These are phyloP conservation scores for Euphrasia confusa DNA, from an alignment of 257 asterid species.

Conservation along the genomic window DNA sequence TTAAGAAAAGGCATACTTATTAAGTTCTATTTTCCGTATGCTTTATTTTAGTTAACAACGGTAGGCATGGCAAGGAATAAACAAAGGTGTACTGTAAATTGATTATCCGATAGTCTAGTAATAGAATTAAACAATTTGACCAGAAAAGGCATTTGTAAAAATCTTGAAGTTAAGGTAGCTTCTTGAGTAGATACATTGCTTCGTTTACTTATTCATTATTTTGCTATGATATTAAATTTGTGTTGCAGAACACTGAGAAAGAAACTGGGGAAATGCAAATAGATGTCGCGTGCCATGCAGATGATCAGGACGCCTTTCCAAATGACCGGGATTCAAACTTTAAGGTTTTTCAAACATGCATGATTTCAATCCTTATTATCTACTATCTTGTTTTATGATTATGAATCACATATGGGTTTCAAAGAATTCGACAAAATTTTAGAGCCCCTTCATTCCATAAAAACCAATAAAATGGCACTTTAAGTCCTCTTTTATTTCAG, in stretches of 20 bases:
- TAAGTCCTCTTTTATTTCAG: too few species aligned
- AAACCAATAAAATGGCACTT: background rate
- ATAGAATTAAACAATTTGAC: slow-evolving; percentile 9
- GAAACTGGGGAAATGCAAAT: slow-evolving; percentile 30
- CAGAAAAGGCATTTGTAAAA: background rate
- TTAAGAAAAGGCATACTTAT: background rate
- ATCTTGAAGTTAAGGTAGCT: slow-evolving; percentile 14
- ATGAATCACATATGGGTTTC: slow-evolving; percentile 9
- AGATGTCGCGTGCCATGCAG: slow-evolving; percentile 30
- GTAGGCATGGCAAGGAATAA: background rate
- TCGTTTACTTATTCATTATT: background rate
- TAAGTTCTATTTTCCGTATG: background rate
- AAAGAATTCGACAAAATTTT: slow-evolving; percentile 4
- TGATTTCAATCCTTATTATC: slow-evolving; percentile 15
- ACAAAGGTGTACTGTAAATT: background rate
- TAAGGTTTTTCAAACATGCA: slow-evolving; percentile 43
- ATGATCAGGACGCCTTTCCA: slow-evolving; percentile 30
- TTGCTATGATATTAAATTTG: slow-evolving; percentile 17
- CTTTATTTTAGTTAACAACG: background rate
- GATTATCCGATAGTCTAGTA: background rate
- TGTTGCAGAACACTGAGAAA: slow-evolving; percentile 44
- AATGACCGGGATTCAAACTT: slow-evolving; percentile 40
- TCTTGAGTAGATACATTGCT: slow-evolving; percentile 16
- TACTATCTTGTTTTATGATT: slow-evolving; percentile 15
- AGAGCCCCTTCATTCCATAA: slow-evolving; percentile 1